A percentile compares a stretch with the other conserved stretches of the same genome.
Evolutionary conservation across 345 rosid genomes (phyloP).

Genomic region (Moricandia moricandioides): DNA sequence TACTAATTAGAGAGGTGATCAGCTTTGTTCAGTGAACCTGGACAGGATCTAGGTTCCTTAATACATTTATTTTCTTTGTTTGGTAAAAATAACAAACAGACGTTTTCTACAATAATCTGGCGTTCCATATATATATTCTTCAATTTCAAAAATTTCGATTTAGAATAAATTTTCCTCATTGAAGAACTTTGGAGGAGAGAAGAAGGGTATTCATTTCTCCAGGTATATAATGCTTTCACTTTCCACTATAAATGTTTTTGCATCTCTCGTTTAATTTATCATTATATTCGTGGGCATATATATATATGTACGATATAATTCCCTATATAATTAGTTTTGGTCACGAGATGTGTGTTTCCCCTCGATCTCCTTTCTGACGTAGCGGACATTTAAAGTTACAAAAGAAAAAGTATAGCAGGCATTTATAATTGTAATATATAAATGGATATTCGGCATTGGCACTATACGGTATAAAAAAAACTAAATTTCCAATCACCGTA

Average conservation of each 20-base stretch:
- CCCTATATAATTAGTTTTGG: not conserved
- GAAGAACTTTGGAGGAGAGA: constrained; percentile 5
- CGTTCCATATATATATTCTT: not conserved
- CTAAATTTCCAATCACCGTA: not conserved
- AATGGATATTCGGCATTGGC: constrained; percentile 9
- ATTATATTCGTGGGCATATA: constrained; percentile 8
- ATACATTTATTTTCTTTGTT: not conserved
- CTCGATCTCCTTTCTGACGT: not conserved
- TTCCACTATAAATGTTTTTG: constrained; percentile 30
- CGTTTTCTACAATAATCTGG: constrained; percentile 1
- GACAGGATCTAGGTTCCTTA: not conserved
- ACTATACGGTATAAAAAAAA: not conserved
- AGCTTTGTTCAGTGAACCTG: constrained; percentile 16
- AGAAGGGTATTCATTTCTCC: not conserved
- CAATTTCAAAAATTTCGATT: not conserved
- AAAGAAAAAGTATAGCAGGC: not conserved
- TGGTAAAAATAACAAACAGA: not conserved
- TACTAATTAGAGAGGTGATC: not conserved
- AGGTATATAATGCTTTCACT: constrained; percentile 26
- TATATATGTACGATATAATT: not conserved
- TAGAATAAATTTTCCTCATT: not conserved
- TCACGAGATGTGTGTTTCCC: not conserved
- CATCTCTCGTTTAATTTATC: not conserved
- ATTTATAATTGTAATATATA: not conserved
- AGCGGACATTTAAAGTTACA: not conserved